These are phyloP conservation scores for Cucurbita argyrosperma DNA, from an alignment of 306 rosid species.

Conservation along the genomic window DNA sequence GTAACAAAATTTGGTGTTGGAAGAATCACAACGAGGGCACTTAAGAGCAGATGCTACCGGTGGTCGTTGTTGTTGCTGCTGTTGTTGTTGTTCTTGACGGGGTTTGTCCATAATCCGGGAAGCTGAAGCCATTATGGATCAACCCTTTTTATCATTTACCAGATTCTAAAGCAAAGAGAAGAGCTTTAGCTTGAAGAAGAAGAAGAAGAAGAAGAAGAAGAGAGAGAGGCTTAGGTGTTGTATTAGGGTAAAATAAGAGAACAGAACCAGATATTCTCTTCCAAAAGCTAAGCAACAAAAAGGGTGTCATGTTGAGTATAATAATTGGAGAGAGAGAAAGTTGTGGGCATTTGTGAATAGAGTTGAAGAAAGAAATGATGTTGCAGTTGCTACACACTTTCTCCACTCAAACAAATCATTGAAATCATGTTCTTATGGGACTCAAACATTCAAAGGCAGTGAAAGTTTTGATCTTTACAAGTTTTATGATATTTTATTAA, in stretches of 20 bases:
- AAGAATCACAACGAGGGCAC: slow-evolving; percentile 92
- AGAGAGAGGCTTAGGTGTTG: slow-evolving; percentile 19
- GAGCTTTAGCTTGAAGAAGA: neutral
- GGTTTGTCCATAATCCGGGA: slow-evolving; percentile 48
- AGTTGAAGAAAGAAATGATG: slow-evolving; percentile 37
- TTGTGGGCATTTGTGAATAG: slow-evolving; percentile 66
- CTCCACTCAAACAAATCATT: slow-evolving; percentile 7
- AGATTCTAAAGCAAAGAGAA: slow-evolving; percentile 13
- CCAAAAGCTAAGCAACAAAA: slow-evolving; percentile 78
- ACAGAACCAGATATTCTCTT: slow-evolving; percentile 48
- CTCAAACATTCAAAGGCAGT: neutral
- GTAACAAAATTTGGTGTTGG: slow-evolving; percentile 90
- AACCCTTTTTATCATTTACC: slow-evolving; percentile 35
- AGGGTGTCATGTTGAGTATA: slow-evolving; percentile 46
- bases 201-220: neutral
- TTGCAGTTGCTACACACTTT: slow-evolving; percentile 45
- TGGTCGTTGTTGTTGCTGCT: slow-evolving; percentile 21
- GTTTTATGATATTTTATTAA: neutral
- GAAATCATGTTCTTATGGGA: neutral
- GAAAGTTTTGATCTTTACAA: too few species aligned
- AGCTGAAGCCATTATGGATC: slow-evolving; percentile 30
- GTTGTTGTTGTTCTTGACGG: slow-evolving; percentile 30
- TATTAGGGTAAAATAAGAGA: slow-evolving; percentile 45
- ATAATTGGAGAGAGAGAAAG: slow-evolving; percentile 46
- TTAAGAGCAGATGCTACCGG: slow-evolving; percentile 34